Evolutionary conservation across 2,329 filamentous ascomycete species (phyloP), one percentile per base, ranked within the genome.

Genomic region (Stagonosporopsis vannaccii): DNA sequence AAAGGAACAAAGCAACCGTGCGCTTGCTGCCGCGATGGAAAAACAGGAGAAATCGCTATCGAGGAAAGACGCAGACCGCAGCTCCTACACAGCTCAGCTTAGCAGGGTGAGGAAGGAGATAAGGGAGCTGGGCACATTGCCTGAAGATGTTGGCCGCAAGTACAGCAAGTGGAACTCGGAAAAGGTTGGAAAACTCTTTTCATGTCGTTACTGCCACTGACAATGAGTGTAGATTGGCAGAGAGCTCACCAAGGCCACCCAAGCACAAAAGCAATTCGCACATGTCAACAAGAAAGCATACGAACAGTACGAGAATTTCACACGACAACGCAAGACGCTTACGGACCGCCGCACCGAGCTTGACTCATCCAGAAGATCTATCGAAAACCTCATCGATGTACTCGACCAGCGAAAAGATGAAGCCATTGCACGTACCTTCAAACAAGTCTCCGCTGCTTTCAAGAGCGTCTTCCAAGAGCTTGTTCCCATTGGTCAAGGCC

Each of bases 221-320:
- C 59, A 37, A 61, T 69, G 6, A 60, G 6, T 41, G 5, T 33
- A 69, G 63, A 62, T 55, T 73, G 65, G 77, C 72, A 50, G 82
- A 84, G 49, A 89, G 53, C 85, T 98, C 22, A 92, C 95, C 78
- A 96, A 93, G 71, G 92, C 94, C 70, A 96, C 96, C 61, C 91
- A 97, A 67, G 88, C 90, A 0, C 82, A 98, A 51, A 98, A 98
- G 80, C 97, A 97, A 75, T 98, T 95, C 79, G 92, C 92, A 51
- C 92, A 97, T 70, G 93, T 99, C 79, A 99, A 99, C 85, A 99
- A 98, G 80, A 98, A 99, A 79, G 95, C 95, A 0, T 97, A 98
- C 73, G 96, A 99, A 78, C 95, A 99, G 76, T 99, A 98, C 81
- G 96, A 94, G 79, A 96, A 89, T 79, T 99, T 98, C 75, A 97